Evolutionary conservation across 2,329 filamentous ascomycete species (phyloP).

Genomic region (Penicillium expansum): DNA sequence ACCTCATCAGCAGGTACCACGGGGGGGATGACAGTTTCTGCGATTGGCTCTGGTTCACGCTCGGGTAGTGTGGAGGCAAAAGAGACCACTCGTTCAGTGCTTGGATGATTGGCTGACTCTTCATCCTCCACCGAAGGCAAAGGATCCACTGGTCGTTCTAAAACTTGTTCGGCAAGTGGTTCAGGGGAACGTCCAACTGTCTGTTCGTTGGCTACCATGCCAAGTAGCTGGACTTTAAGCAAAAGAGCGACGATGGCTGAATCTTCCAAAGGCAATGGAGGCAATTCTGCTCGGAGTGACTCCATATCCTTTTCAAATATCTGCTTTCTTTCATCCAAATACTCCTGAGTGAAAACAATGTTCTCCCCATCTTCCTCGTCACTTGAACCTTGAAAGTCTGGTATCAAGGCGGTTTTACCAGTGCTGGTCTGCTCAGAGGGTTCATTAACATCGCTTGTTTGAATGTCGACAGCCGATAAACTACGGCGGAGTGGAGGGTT

Average conservation of each 20-base stretch:
- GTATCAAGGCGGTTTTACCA: conserved; percentile 25
- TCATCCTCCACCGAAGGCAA: conserved; percentile 17
- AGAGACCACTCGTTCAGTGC: conserved; percentile 12
- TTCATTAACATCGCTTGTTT: conserved; percentile 4
- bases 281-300: conserved; percentile 42
- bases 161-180: background rate
- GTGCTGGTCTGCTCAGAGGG: conserved; percentile 3
- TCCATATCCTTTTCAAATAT: conserved; percentile 48
- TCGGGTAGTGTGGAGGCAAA: conserved; percentile 10
- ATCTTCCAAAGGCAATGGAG: conserved; percentile 44
- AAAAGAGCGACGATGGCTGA: conserved; percentile 42
- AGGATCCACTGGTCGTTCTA: conserved; percentile 14
- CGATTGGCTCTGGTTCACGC: conserved; percentile 4
- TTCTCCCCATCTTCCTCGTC: conserved; percentile 49
- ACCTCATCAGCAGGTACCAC: conserved; percentile 25
- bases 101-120: background rate
- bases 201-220: conserved; percentile 40
- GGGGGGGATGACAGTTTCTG: conserved; percentile 9
- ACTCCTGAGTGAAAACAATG: conserved; percentile 47
- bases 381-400: conserved; percentile 35
- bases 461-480: conserved; percentile 4
- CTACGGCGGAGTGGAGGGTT: conserved; percentile 17
- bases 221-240: conserved; percentile 45
- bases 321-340: conserved; percentile 45
- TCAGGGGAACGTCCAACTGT: conserved; percentile 5